A percentile compares a stretch with the other conserved stretches of the same genome.
Conservation (phyloP, 225 moss, liverwort and hornwort species). For the Sphagnum contortum region DNA sequence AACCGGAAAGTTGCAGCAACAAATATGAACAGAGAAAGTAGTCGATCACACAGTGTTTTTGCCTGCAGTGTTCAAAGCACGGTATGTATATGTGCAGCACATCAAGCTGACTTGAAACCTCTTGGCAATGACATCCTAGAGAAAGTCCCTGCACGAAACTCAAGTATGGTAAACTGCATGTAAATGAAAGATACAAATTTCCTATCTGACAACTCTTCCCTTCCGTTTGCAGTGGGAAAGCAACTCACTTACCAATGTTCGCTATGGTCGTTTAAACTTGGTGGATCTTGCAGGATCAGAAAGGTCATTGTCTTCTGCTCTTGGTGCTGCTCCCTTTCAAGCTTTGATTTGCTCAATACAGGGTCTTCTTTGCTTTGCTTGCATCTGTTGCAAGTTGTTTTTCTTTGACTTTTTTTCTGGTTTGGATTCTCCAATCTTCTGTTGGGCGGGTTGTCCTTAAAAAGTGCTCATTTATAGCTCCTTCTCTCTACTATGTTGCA, state of each 20-base stretch:
- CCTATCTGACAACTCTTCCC: background rate
- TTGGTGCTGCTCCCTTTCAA: background rate
- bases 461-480: no score
- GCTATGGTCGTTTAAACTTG: slow-evolving; percentile 84
- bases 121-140: background rate
- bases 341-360: no score
- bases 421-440: background rate
- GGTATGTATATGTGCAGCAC: slow-evolving; percentile 12
- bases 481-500: no score
- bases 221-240: slow-evolving; percentile 60
- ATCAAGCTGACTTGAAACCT: background rate
- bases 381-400: background rate
- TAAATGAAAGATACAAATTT: background rate
- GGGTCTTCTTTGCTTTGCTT: no score
- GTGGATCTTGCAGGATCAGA: slow-evolving; percentile 98
- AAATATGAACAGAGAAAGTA: slow-evolving; percentile 98
- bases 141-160: background rate
- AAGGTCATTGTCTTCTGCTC: slow-evolving; percentile 32
- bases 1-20: slow-evolving; percentile 92
- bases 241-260: slow-evolving; percentile 75
- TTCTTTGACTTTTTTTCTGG: background rate
- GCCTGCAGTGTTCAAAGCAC: slow-evolving; percentile 97
- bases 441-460: background rate
- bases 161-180: background rate
- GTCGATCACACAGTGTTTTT: slow-evolving; percentile 96